These are phyloP conservation scores for Fusarium longipes DNA, from an alignment of 2,329 filamentous ascomycete genomes.

Conservation along the genomic window DNA sequence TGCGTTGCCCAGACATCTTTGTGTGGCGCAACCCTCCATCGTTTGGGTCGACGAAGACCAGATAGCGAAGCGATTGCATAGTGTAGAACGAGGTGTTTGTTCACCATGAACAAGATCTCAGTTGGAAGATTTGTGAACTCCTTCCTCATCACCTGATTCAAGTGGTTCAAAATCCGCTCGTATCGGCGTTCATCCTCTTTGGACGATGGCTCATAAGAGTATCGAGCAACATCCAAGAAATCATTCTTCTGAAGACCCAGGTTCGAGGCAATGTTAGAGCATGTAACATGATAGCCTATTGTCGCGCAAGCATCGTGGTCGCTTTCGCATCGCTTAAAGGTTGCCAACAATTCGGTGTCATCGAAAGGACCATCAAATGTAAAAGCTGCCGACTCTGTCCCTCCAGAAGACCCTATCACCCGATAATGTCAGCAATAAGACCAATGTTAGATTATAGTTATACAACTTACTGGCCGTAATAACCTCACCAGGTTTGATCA, in stretches of 20 bases:
- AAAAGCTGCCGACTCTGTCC: constrained; percentile 14
- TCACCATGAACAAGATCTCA: constrained; percentile 13
- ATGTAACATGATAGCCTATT: constrained; percentile 23
- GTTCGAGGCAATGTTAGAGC: constrained; percentile 10
- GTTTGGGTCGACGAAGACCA: background rate
- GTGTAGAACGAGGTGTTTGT: constrained; percentile 7
- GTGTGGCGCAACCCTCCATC: constrained; percentile 5
- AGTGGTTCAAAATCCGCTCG: constrained; percentile 8
- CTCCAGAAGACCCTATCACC: constrained; percentile 7
- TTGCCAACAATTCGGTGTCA: constrained; percentile 6
- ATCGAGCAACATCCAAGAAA: constrained; percentile 7
- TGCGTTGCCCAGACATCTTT: constrained; percentile 27
- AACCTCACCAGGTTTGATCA: constrained; percentile 12
- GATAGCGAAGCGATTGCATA: constrained; percentile 23
- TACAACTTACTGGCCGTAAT: constrained; percentile 15
- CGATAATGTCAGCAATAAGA: background rate
- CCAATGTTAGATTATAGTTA: background rate
- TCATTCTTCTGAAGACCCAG: constrained; percentile 1
- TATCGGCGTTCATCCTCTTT: constrained; percentile 12
- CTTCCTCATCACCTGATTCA: constrained; percentile 1
- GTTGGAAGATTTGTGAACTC: constrained; percentile 11
- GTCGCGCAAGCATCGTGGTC: constrained; percentile 20
- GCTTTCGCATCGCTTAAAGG: constrained; percentile 20
- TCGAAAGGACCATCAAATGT: background rate
- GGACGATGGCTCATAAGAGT: constrained; percentile 25